Percentiles rank a stretch among this genome's conserved stretches.
Evolutionary conservation across 148 eudicot species (phyloP).

Genomic region (Rhododendron vialii): DNA sequence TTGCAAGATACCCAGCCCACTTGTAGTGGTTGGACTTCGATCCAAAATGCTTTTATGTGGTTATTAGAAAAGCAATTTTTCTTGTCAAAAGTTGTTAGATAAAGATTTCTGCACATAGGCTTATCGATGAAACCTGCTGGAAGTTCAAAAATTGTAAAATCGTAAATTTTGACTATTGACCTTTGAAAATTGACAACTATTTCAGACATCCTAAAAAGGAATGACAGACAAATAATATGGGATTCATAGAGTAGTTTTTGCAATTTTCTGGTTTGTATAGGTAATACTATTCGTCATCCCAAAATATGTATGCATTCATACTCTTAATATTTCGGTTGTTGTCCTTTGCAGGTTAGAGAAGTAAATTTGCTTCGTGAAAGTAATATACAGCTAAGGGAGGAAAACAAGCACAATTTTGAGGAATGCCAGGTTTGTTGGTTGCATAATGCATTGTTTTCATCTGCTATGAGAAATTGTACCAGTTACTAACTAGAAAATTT

Average conservation of each 20-base stretch:
- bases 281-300: neutral
- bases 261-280: neutral
- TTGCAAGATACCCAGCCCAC: neutral
- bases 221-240: neutral
- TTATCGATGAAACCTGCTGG: neutral
- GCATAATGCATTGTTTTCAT: neutral
- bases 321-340: neutral
- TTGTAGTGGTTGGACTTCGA: neutral
- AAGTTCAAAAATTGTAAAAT: neutral
- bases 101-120: neutral
- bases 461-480: neutral
- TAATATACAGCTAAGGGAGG: constrained; percentile 89
- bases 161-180: neutral
- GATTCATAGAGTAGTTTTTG: neutral
- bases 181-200: neutral
- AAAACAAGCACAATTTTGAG: constrained; percentile 75
- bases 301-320: neutral
- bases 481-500: neutral
- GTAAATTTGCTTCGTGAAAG: constrained; percentile 92
- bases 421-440: constrained; percentile 68
- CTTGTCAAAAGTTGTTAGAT: neutral
- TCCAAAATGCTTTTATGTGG: neutral
- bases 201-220: neutral
- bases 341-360: constrained; percentile 43
- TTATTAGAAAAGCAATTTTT: neutral